A percentile compares a stretch with the other conserved stretches of the same genome.
phyloP scores from a whole-genome alignment of 371 early-diverging fungal species.

The Saksenaea oblongispora region DNA sequence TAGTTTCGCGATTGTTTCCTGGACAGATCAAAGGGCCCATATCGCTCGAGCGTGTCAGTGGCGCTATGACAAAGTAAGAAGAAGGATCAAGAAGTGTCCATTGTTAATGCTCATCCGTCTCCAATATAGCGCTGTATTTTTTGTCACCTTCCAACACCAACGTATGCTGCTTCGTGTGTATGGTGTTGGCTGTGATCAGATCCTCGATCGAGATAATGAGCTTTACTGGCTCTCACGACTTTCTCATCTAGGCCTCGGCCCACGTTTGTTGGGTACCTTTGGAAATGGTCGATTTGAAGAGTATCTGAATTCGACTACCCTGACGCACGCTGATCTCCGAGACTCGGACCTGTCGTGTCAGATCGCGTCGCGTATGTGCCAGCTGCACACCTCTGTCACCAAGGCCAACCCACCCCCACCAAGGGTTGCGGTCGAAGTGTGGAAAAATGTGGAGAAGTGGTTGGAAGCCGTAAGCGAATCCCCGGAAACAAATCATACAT shows the following conservation, averaged over 20 bases:
- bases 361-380: slow-evolving; percentile 75
- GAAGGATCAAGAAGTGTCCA: neutral
- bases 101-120: neutral
- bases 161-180: slow-evolving; percentile 76
- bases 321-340: slow-evolving; percentile 70
- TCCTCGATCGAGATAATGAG: slow-evolving; percentile 78
- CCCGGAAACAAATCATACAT: slow-evolving; percentile 15
- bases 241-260: slow-evolving; percentile 74
- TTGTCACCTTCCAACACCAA: slow-evolving; percentile 52
- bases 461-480: slow-evolving; percentile 27
- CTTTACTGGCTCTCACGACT: slow-evolving; percentile 77
- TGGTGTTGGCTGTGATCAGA: slow-evolving; percentile 76
- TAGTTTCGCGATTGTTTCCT: slow-evolving; percentile 34
- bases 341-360: slow-evolving; percentile 62
- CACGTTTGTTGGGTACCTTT: slow-evolving; percentile 81
- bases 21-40: slow-evolving; percentile 44
- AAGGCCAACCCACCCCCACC: slow-evolving; percentile 61
- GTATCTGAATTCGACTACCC: slow-evolving; percentile 76
- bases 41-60: slow-evolving; percentile 65
- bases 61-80: slow-evolving; percentile 82
- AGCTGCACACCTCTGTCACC: slow-evolving; percentile 72
- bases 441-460: slow-evolving; percentile 75
- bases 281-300: slow-evolving; percentile 89
- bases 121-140: slow-evolving; percentile 61
- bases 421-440: slow-evolving; percentile 49